Evolutionary conservation across 768 basidiomycete genomes (phyloP), one percentile per base, ranked within the genome.

Genomic region (Calocybe cyanea): DNA sequence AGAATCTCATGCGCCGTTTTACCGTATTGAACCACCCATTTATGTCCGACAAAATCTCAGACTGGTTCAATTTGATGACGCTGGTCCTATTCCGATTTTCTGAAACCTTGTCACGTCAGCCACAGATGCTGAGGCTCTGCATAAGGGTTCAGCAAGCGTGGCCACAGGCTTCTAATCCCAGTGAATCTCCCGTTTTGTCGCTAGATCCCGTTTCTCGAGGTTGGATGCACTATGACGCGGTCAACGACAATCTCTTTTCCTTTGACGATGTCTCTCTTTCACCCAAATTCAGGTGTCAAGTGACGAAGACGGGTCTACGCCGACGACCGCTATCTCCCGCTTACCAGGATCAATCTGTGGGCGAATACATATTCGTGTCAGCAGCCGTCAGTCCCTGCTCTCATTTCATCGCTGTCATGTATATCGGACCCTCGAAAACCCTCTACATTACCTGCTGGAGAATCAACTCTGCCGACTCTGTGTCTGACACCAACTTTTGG

Each of bases 321-420:
- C 25, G 41, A 19, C 39, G 39, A 20, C 40, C 19, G 43, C 33
- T 28, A 23, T 9, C 33, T 5, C 20, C 37, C n/a, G 40, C 31
- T 9, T 23, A 23, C 2, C 33, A 8, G 13, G 46, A 36, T 7
- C 21, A 30, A 7, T 14, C 25, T 2, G 28, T 13, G 4, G 34
- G 37, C 6, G 10, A 28, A 14, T 48, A 32, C 25, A 19, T 15
- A 11, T 36, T 48, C 25, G 40, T 25, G 11, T 48, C 40, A 13
- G 46, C 46, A 10, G 40, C 41, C 28, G 34, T 48, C 24, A 48
- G 46, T 28, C 31, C 46, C 24, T 40, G 46, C 8, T 39, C 46
- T 20, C 40, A 40, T 9, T 48, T 48, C 13, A 42, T 48, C 9
- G 46, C 46, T 9, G 35, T 37, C 3, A 48, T 40, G 28, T 48